phyloP scores from a whole-genome alignment of 768 basidiomycete species.

The Boletales sp. region DNA sequence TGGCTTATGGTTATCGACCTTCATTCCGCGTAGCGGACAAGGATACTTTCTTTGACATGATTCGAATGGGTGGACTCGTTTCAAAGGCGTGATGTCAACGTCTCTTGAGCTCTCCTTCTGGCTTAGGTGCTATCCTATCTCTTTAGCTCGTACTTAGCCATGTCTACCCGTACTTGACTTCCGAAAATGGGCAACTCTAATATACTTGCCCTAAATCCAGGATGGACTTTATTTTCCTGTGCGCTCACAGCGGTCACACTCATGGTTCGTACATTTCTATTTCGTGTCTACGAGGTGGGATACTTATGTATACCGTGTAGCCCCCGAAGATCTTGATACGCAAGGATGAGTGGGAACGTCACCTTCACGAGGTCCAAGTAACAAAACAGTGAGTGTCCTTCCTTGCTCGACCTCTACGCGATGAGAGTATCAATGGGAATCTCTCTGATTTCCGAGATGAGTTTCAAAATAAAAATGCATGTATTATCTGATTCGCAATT shows the following conservation, averaged over 20 bases:
- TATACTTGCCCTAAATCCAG: conserved; percentile 38
- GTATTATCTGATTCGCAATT: conserved; percentile 74
- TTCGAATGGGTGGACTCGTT: conserved; percentile 76
- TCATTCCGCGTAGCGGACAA: conserved; percentile 46
- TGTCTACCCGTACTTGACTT: too few relatives aligned
- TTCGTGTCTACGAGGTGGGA: not conserved
- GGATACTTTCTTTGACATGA: conserved; percentile 80
- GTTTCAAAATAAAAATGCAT: conserved; percentile 61
- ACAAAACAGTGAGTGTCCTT: conserved; percentile 78
- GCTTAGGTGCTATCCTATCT: not conserved
- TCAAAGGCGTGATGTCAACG: conserved; percentile 49
- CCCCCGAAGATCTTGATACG: conserved; percentile 59
- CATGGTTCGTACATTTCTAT: conserved; percentile 29
- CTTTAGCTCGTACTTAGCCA: too few relatives aligned
- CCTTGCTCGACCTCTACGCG: conserved; percentile 29
- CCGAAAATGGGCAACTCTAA: conserved; percentile 5
- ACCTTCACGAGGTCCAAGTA: conserved; percentile 77
- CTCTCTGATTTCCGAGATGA: conserved; percentile 90
- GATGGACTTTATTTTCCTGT: conserved; percentile 31
- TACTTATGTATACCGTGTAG: conserved; percentile 14
- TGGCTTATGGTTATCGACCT: conserved; percentile 4
- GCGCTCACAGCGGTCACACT: conserved; percentile 15
- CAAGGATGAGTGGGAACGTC: conserved; percentile 85
- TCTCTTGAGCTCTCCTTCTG: not conserved
- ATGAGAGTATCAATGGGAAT: conserved; percentile 94